These are phyloP conservation scores for Diaporthe destruens DNA, from an alignment of 2,329 filamentous ascomycete genomes.

Conservation along the genomic window DNA sequence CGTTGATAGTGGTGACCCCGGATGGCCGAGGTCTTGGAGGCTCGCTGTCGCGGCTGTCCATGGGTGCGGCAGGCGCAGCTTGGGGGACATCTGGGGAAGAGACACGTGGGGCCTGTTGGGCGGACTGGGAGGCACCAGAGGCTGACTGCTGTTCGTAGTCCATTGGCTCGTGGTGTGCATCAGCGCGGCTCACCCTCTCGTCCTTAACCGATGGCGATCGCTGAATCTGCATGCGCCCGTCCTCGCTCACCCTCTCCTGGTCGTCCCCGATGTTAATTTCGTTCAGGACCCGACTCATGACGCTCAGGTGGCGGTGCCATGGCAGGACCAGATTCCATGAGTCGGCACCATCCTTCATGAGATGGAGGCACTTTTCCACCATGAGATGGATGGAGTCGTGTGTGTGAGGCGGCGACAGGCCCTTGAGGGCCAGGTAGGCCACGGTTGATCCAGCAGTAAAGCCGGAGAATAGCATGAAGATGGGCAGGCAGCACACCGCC, in stretches of 20 bases:
- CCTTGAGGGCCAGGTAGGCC: slow-evolving; percentile 73
- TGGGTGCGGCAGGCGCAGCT: slow-evolving; percentile 37
- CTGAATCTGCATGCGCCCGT: slow-evolving; percentile 49
- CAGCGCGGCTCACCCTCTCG: slow-evolving; percentile 66
- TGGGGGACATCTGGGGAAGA: slow-evolving; percentile 47
- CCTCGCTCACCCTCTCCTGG: slow-evolving; percentile 51
- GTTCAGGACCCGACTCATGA: slow-evolving; percentile 72
- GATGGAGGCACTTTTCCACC: slow-evolving; percentile 69
- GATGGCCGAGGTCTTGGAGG: slow-evolving; percentile 64
- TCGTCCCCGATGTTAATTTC: slow-evolving; percentile 61
- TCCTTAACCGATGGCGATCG: slow-evolving; percentile 63
- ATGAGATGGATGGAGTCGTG: slow-evolving; percentile 69
- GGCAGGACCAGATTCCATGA: slow-evolving; percentile 71
- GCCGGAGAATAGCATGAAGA: slow-evolving; percentile 73
- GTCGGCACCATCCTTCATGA: slow-evolving; percentile 70
- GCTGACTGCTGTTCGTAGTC: slow-evolving; percentile 65
- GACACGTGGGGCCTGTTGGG: slow-evolving; percentile 26
- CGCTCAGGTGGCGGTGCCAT: slow-evolving; percentile 70
- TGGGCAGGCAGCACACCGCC: slow-evolving; percentile 69
- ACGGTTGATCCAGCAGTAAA: slow-evolving; percentile 73
- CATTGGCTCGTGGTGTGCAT: slow-evolving; percentile 68
- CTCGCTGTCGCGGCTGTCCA: slow-evolving; percentile 64
- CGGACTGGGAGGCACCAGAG: slow-evolving; percentile 48
- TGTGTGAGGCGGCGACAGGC: slow-evolving; percentile 67
- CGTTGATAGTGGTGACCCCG: slow-evolving; percentile 71